Percentiles rank a stretch among this genome's conserved stretches.
phyloP scores from a whole-genome alignment of 768 basidiomycete species.

The Mycena chlorophos region DNA sequence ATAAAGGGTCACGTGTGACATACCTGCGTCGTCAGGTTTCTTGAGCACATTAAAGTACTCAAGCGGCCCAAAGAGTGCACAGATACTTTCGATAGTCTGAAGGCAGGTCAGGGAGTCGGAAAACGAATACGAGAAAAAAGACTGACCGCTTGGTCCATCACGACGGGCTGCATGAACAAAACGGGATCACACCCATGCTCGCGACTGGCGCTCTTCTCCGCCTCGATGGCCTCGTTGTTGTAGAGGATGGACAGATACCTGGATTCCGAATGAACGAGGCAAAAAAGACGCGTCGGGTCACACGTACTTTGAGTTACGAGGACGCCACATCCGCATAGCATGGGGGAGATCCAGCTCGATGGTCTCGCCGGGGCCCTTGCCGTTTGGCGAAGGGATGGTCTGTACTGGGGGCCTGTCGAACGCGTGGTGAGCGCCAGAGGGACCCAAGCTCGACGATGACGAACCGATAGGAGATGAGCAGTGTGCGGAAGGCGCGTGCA shows the following conservation, averaged over 20 bases:
- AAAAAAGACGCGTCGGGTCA: constrained; percentile 1
- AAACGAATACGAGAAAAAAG: constrained; percentile 5
- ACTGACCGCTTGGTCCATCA: constrained; percentile 60
- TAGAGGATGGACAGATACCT: constrained; percentile 50
- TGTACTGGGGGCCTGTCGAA: constrained; percentile 39
- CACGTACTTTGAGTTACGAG: constrained; percentile 52
- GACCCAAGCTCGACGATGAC: background rate
- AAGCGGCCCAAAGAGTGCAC: constrained; percentile 61
- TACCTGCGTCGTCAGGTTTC: constrained; percentile 18
- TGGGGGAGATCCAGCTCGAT: constrained; percentile 51
- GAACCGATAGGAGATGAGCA: constrained; percentile 75
- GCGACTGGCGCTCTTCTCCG: constrained; percentile 30
- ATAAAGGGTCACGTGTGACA: background rate
- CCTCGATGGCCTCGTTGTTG: constrained; percentile 53
- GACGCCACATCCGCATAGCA: constrained; percentile 63
- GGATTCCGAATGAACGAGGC: constrained; percentile 24
- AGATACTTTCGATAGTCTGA: constrained; percentile 55
- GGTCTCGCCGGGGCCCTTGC: constrained; percentile 29
- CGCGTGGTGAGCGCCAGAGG: background rate
- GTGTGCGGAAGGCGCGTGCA: constrained; percentile 72
- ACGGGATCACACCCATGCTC: constrained; percentile 27
- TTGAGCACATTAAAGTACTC: constrained; percentile 51
- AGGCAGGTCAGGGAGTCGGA: background rate
- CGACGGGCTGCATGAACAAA: constrained; percentile 57
- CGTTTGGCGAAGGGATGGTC: constrained; percentile 28